Conservation (phyloP, 441 rosid species). For the Populus hybrid region DNA sequence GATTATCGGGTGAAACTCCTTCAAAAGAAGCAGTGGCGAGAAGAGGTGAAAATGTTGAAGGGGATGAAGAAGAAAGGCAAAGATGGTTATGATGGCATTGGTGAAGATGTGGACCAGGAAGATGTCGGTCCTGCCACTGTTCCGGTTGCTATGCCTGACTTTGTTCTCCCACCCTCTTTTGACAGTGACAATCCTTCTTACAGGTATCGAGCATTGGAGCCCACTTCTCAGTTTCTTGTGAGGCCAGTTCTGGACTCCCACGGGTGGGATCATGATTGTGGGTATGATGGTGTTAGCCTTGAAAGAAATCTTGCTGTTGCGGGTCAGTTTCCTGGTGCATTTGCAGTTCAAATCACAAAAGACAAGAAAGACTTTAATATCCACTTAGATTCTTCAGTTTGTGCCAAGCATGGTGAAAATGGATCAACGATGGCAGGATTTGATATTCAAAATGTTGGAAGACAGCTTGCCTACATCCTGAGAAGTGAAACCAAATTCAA, state of each 20-base stretch:
- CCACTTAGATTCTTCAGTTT: neutral
- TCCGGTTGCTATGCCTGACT: conserved; percentile 51
- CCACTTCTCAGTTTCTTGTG: conserved; percentile 40
- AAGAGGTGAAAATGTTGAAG: conserved; percentile 36
- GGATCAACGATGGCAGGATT: conserved; percentile 59
- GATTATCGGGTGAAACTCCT: conserved; percentile 67
- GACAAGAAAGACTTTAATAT: conserved; percentile 28
- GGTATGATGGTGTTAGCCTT: conserved; percentile 31
- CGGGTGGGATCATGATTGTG: conserved; percentile 45
- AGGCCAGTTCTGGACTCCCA: conserved; percentile 55
- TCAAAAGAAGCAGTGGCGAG: conserved; percentile 69
- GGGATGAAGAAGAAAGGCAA: conserved; percentile 45
- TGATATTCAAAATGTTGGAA: conserved; percentile 56
- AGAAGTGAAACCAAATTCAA: conserved; percentile 53
- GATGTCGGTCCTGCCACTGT: conserved; percentile 42
- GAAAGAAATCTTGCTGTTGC: conserved; percentile 40
- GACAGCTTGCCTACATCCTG: conserved; percentile 53
- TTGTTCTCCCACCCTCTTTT: conserved; percentile 58
- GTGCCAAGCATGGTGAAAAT: conserved; percentile 43
- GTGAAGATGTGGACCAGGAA: conserved; percentile 37
- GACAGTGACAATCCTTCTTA: conserved; percentile 53
- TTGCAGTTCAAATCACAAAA: conserved; percentile 48
- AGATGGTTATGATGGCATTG: neutral
- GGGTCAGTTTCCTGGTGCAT: conserved; percentile 38
- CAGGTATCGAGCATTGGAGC: conserved; percentile 46